phyloP scores from a whole-genome alignment of 225 moss, liverwort and hornwort species.

The Neckera pumila region DNA sequence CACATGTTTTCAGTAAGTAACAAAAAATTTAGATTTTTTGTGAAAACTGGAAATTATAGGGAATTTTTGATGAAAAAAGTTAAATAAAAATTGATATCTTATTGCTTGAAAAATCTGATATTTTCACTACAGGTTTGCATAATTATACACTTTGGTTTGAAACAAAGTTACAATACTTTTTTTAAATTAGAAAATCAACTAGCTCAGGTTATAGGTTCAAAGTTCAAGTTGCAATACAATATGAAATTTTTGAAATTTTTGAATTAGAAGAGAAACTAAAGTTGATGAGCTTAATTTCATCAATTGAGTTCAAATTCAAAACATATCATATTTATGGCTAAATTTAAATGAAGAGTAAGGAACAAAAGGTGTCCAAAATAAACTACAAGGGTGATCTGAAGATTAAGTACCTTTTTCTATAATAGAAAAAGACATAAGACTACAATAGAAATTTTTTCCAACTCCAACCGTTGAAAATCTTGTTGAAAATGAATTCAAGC shows the following conservation, averaged over 20 bases:
- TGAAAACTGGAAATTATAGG: neutral
- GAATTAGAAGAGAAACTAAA: neutral
- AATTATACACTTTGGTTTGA: neutral
- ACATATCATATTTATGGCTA: neutral
- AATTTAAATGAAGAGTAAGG: too few species aligned
- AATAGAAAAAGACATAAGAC: neutral
- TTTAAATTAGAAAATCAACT: neutral
- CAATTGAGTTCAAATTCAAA: neutral
- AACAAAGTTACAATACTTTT: neutral
- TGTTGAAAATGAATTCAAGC: too few species aligned
- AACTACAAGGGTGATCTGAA: accelerated
- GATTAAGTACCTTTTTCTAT: neutral
- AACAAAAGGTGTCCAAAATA: neutral
- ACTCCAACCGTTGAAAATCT: neutral
- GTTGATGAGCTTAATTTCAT: neutral
- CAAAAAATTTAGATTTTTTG: too few species aligned
- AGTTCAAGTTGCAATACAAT: neutral
- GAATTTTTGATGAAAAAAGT: neutral
- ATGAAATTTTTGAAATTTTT: neutral
- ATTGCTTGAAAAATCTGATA: neutral
- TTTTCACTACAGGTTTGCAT: neutral
- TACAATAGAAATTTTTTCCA: neutral
- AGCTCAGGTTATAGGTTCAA: neutral
- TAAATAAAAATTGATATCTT: neutral
- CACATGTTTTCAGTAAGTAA: neutral